Percentiles rank a stretch among this genome's conserved stretches.
Evolutionary conservation across 2,329 filamentous ascomycete species (phyloP).

Genomic region (Onygenales sp.): DNA sequence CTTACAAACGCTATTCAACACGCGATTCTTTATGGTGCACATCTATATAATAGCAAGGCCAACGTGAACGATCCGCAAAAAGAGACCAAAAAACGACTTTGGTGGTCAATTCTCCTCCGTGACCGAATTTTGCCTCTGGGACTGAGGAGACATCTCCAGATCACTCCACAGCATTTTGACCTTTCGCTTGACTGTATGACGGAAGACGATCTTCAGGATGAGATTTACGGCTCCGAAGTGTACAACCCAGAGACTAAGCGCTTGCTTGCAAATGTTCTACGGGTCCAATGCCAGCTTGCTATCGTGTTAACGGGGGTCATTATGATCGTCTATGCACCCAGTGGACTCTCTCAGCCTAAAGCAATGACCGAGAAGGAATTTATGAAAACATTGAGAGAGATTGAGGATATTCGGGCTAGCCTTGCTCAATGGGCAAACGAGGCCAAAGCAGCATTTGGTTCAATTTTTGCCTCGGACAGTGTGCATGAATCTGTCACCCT

Average conservation of each 20-base stretch:
- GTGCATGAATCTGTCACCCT: slow-evolving; percentile 36
- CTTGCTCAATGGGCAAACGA: slow-evolving; percentile 34
- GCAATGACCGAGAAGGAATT: slow-evolving; percentile 8
- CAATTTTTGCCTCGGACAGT: slow-evolving; percentile 2
- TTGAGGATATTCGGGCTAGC: slow-evolving; percentile 28
- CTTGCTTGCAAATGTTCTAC: slow-evolving; percentile 36
- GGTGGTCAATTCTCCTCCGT: slow-evolving; percentile 48
- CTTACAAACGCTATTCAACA: slow-evolving; percentile 42
- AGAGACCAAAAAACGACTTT: slow-evolving; percentile 40
- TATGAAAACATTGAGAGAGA: slow-evolving; percentile 4
- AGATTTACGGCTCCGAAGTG: slow-evolving; percentile 37
- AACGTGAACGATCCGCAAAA: slow-evolving; percentile 28
- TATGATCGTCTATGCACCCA: slow-evolving; percentile 34
- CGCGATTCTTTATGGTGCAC: slow-evolving; percentile 38
- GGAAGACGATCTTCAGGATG: slow-evolving; percentile 38
- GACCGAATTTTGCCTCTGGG: slow-evolving; percentile 43
- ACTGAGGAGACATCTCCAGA: slow-evolving; percentile 42
- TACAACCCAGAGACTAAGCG: slow-evolving; percentile 39
- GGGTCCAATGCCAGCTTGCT: slow-evolving; percentile 38
- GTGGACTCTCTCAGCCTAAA: slow-evolving; percentile 8
- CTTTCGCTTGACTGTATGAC: slow-evolving; percentile 30
- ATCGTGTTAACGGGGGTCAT: slow-evolving; percentile 40
- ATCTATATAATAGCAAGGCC: slow-evolving; percentile 37
- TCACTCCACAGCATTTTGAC: slow-evolving; percentile 40
- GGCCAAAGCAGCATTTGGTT: slow-evolving; percentile 15